A percentile compares a stretch with the other conserved stretches of the same genome.
phyloP scores from a whole-genome alignment of 2,329 filamentous ascomycete genomes.

The Fusarium coicis region DNA sequence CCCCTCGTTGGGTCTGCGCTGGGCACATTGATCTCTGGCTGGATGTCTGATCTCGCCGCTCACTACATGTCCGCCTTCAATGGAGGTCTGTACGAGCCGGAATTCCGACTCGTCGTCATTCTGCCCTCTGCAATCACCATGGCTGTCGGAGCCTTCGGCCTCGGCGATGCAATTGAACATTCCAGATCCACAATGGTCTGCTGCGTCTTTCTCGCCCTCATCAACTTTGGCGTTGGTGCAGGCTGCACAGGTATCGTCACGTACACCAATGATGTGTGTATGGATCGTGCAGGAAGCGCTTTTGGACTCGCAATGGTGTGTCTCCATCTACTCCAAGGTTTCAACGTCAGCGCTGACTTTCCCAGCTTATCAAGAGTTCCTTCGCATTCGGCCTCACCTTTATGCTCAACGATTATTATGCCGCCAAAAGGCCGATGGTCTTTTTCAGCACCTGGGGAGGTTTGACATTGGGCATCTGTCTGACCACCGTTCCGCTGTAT shows the following conservation, averaged over 20 bases:
- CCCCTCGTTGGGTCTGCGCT: neutral
- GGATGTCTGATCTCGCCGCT: neutral
- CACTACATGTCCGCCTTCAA: neutral
- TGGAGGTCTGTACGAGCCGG: neutral
- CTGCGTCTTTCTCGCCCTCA: neutral
- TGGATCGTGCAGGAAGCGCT: neutral
- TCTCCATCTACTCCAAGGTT: neutral
- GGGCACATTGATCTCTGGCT: neutral
- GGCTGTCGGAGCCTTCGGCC: neutral
- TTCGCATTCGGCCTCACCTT: neutral
- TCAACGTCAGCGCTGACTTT: neutral
- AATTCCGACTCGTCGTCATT: conserved; percentile 1
- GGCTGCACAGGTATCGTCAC: conserved; percentile 2
- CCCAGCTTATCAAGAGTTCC: neutral
- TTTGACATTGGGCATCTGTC: neutral
- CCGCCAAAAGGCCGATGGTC: neutral
- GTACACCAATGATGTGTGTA: neutral
- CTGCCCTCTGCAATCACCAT: neutral
- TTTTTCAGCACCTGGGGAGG: conserved; percentile 6
- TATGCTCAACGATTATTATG: conserved; percentile 3
- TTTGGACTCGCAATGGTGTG: conserved; percentile 1
- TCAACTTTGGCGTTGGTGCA: neutral
- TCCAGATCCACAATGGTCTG: neutral
- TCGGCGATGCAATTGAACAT: neutral
- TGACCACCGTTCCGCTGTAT: neutral